Percentiles rank a stretch among this genome's conserved stretches.
These are phyloP conservation scores for Gypsophila paniculata DNA, from an alignment of 179 eudicot genomes.

Conservation along the genomic window DNA sequence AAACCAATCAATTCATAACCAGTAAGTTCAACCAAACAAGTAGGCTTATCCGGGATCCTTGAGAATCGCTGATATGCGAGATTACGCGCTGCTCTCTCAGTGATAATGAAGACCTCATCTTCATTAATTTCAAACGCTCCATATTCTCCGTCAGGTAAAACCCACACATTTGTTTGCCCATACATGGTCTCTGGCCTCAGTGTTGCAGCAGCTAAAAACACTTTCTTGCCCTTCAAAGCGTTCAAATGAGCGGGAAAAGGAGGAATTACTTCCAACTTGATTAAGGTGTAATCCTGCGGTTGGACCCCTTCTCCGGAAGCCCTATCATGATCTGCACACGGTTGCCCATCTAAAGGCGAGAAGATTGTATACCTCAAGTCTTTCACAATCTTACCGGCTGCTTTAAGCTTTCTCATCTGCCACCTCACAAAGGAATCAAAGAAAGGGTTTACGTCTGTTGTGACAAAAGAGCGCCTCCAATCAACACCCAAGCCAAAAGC, in stretches of 20 bases:
- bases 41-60: constrained; percentile 57
- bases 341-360: constrained; percentile 88
- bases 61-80: constrained; percentile 73
- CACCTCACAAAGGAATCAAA: constrained; percentile 78
- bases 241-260: constrained; percentile 58
- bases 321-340: constrained; percentile 90
- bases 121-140: constrained; percentile 88
- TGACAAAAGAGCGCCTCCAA: constrained; percentile 80
- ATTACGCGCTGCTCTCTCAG: constrained; percentile 69
- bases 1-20: constrained; percentile 80
- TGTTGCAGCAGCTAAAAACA: constrained; percentile 81
- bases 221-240: constrained; percentile 56
- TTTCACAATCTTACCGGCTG: constrained; percentile 72
- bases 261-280: constrained; percentile 74
- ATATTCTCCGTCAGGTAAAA: constrained; percentile 75
- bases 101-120: constrained; percentile 57
- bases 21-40: constrained; percentile 70
- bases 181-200: constrained; percentile 90
- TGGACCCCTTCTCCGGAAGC: constrained; percentile 90
- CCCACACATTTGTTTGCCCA: constrained; percentile 93
- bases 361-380: constrained; percentile 64
- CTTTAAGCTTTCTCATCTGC: constrained; percentile 76
- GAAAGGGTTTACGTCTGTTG: constrained; percentile 72
- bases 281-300: constrained; percentile 81
- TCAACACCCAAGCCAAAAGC: constrained; percentile 80